Percentiles rank a stretch among this genome's conserved stretches.
These are phyloP conservation scores for Cyberlindnera misumaiensis DNA, from an alignment of 805 yeast species.

Conservation along the genomic window DNA sequence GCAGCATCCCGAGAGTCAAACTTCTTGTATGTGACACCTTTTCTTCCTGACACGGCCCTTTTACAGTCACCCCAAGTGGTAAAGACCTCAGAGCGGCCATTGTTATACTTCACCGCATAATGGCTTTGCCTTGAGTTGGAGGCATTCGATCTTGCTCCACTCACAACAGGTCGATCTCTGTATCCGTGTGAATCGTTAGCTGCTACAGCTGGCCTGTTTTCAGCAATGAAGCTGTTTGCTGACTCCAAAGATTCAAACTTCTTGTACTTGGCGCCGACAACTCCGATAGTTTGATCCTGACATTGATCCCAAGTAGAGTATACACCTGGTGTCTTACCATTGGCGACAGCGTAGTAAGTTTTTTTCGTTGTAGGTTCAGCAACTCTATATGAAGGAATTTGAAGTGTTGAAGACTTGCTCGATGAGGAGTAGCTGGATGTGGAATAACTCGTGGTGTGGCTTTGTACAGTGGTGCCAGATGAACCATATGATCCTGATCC, in stretches of 20 bases:
- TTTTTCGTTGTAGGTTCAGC: neutral
- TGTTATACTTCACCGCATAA: conserved; percentile 29
- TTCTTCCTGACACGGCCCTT: conserved; percentile 22
- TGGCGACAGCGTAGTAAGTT: conserved; percentile 45
- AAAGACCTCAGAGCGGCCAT: conserved; percentile 23
- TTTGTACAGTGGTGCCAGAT: neutral
- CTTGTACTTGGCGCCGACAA: conserved; percentile 27
- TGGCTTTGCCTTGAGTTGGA: conserved; percentile 4
- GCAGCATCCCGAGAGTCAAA: conserved; percentile 24
- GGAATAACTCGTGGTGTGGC: neutral
- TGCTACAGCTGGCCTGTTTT: too few species aligned
- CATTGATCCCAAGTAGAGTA: conserved; percentile 56
- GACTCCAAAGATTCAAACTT: conserved; percentile 30
- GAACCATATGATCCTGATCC: neutral
- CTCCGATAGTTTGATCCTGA: conserved; percentile 42
- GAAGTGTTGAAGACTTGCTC: too few species aligned
- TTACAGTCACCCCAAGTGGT: conserved; percentile 29
- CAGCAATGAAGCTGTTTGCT: too few species aligned
- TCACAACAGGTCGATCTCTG: too few species aligned
- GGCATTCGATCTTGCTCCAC: too few species aligned
- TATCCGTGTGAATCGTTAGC: too few species aligned
- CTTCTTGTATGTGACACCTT: conserved; percentile 38
- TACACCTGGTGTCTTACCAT: conserved; percentile 48
- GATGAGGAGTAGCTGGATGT: neutral
- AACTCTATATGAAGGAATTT: too few species aligned